A percentile compares a stretch with the other conserved stretches of the same genome.
Conservation (phyloP, 164 flowering plant genomes). For the Macadamia integrifolia region DNA sequence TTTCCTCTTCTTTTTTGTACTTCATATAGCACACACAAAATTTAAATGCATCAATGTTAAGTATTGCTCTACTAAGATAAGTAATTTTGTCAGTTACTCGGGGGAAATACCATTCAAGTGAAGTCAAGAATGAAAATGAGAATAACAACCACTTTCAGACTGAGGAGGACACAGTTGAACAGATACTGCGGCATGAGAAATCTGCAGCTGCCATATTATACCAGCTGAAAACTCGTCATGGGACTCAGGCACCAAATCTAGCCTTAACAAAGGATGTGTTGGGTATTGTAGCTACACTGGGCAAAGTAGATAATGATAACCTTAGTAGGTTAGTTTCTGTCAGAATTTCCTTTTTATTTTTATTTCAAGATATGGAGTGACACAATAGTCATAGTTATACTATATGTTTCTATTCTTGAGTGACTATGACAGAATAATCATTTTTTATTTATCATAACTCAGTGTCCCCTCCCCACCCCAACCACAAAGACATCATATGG, state of each 20-base stretch:
- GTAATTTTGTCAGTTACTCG: constrained; percentile 38
- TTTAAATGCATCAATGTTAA: too few relatives aligned
- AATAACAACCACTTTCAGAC: constrained; percentile 22
- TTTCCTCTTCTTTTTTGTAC: background rate
- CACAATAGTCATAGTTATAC: background rate
- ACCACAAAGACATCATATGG: too few relatives aligned
- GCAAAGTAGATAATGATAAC: constrained; percentile 62
- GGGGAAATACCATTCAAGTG: constrained; percentile 43
- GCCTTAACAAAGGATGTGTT: constrained; percentile 52
- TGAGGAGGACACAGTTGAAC: constrained; percentile 45
- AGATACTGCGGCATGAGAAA: constrained; percentile 52
- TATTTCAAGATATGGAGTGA: background rate
- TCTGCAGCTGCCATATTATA: constrained; percentile 72
- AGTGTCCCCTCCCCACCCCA: too few relatives aligned
- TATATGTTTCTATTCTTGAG: background rate
- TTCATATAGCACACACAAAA: background rate
- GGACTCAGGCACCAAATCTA: constrained; percentile 34
- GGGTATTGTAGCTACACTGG: constrained; percentile 80
- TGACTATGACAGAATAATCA: background rate
- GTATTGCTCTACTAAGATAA: constrained; percentile 3
- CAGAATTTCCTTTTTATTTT: background rate
- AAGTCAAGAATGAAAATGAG: constrained; percentile 18
- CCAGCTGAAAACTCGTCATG: constrained; percentile 44
- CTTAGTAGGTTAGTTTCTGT: constrained; percentile 60
- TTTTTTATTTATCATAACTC: too few relatives aligned